These are phyloP conservation scores for Cylindrotheca fusiformis DNA, from an alignment of 108 stramenopile species.

Conservation along the genomic window DNA sequence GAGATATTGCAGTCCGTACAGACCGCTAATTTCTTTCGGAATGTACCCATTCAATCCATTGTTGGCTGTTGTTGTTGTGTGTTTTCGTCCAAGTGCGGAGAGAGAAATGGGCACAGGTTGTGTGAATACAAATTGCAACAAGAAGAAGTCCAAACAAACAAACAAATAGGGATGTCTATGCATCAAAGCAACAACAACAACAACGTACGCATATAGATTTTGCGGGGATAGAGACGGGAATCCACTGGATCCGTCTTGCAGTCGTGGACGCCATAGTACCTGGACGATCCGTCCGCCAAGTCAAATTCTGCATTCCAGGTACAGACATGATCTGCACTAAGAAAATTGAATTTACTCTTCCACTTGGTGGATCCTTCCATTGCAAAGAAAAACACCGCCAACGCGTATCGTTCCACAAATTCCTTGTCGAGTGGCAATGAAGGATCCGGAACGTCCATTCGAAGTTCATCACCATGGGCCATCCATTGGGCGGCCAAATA, in stretches of 20 bases:
- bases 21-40: slow-evolving; percentile 13
- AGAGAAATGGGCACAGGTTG: neutral
- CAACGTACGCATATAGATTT: slow-evolving; percentile 23
- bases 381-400: slow-evolving; percentile 47
- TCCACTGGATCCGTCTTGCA: slow-evolving; percentile 4
- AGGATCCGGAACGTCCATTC: slow-evolving; percentile 2
- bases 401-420: slow-evolving; percentile 35
- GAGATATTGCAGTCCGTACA: slow-evolving; percentile 30
- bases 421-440: neutral
- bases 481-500: slow-evolving; percentile 43
- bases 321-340: slow-evolving; percentile 46
- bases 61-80: slow-evolving; percentile 3
- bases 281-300: neutral
- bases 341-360: slow-evolving; percentile 39
- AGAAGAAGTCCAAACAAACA: neutral
- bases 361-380: slow-evolving; percentile 36
- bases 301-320: slow-evolving; percentile 31
- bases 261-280: slow-evolving; percentile 7
- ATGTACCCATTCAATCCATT: slow-evolving; percentile 11
- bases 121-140: neutral
- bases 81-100: no score
- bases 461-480: slow-evolving; percentile 31
- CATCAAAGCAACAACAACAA: neutral
- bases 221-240: neutral
- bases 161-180: neutral